Evolutionary conservation across 208 protist genomes (phyloP).

Genomic region (Acanthamoeba culbertsoni): DNA sequence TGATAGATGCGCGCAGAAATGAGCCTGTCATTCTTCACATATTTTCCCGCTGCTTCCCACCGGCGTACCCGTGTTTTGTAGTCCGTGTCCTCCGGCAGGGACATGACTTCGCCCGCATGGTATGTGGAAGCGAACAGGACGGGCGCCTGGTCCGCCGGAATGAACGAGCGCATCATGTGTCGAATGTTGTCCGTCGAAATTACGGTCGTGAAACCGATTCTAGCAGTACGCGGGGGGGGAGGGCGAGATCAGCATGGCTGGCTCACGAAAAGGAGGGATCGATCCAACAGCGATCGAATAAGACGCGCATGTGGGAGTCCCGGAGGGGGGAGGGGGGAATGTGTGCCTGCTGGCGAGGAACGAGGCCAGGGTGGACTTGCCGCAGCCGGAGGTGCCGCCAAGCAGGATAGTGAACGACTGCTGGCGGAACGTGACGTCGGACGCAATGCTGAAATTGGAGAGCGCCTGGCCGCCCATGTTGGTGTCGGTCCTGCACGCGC

Average conservation of each 20-base stretch:
- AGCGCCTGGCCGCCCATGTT: constrained; percentile 11
- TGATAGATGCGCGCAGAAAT: not conserved
- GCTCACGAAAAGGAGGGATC: not conserved
- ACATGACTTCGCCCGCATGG: constrained; percentile 74
- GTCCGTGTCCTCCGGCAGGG: constrained; percentile 4
- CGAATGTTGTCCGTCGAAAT: constrained; percentile 92
- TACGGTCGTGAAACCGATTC: constrained; percentile 86
- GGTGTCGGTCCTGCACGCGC: not conserved
- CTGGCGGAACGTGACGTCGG: constrained; percentile 79
- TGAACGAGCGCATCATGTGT: constrained; percentile 85
- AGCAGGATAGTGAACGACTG: constrained; percentile 87
- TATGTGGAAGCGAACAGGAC: constrained; percentile 79
- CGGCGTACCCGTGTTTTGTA: not conserved
- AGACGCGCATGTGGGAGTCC: not conserved
- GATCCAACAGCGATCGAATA: too few relatives aligned
- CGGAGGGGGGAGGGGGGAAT: not conserved
- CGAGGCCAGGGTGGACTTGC: constrained; percentile 89
- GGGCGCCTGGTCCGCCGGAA: constrained; percentile 68
- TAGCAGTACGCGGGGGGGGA: too few relatives aligned
- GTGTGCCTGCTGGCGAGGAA: constrained; percentile 81
- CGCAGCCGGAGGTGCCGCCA: constrained; percentile 90
- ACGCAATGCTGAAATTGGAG: constrained; percentile 70
- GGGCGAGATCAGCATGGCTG: not conserved
- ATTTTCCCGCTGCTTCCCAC: too few relatives aligned
- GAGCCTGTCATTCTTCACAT: not conserved